Evolutionary conservation across 169 alveolate species (phyloP).

Genomic region (Cryptosporidium bovis): DNA sequence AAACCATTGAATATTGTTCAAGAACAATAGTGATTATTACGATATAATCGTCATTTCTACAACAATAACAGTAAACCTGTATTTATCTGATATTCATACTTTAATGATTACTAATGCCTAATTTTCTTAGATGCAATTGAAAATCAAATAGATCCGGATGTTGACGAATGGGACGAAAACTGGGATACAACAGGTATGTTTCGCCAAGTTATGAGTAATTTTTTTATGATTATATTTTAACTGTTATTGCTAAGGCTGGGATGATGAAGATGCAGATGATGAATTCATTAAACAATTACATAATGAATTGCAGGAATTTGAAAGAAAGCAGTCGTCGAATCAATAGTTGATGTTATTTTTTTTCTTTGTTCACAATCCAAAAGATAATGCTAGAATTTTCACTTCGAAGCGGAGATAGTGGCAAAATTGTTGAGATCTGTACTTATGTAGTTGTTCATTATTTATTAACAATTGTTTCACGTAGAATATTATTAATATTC

Average conservation of each 20-base stretch:
- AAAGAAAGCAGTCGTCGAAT: conserved; percentile 22
- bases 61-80: not conserved
- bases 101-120: not conserved
- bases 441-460: no score
- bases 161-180: conserved; percentile 70
- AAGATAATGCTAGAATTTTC: no score
- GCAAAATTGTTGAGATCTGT: no score
- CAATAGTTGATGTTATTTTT: not conserved
- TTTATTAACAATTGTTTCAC: no score
- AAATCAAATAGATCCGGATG: conserved; percentile 68
- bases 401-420: no score
- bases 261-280: conserved; percentile 72
- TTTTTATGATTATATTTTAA: not conserved
- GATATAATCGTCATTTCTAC: not conserved
- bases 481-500: no score
- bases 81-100: not conserved
- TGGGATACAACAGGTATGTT: conserved; percentile 72
- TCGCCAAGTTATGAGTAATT: not conserved
- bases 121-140: conserved; percentile 4
- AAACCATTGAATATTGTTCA: no score
- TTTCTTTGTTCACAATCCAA: not conserved
- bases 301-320: conserved; percentile 66
- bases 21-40: no score
- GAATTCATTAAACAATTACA: conserved; percentile 68
- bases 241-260: conserved; percentile 42